Conservation (phyloP, 148 eudicot genomes). For the Spergularia bocconei region DNA sequence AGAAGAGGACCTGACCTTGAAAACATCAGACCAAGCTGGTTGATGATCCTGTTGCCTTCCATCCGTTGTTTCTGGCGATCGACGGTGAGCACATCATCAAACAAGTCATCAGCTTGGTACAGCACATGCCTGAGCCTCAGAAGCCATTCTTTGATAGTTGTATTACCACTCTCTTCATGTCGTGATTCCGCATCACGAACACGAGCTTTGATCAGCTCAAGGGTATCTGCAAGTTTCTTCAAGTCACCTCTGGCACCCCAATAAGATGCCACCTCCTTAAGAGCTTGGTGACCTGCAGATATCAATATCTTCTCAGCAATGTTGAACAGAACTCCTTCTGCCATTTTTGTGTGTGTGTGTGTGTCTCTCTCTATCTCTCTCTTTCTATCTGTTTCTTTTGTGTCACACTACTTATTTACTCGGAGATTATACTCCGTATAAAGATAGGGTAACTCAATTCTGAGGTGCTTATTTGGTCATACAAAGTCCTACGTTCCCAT, state of each 20-base stretch:
- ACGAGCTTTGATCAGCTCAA: background rate
- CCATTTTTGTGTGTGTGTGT: no score
- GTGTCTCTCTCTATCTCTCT: no score
- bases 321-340: background rate
- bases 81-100: background rate
- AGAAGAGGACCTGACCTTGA: background rate
- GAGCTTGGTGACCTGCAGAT: background rate
- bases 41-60: background rate
- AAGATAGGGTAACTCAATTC: no score
- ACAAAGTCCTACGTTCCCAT: no score
- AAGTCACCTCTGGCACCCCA: conserved; percentile 11
- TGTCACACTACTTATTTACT: background rate
- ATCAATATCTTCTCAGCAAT: background rate
- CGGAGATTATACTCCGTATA: no score
- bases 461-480: no score
- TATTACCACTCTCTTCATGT: background rate
- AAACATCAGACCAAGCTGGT: background rate
- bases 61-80: background rate
- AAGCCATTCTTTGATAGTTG: background rate
- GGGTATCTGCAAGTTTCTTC: background rate
- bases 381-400: no score
- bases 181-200: background rate
- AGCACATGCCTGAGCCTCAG: background rate
- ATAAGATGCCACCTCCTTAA: conserved; percentile 5
- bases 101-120: conserved; percentile 2